Evolutionary conservation across 306 rosid species (phyloP).

Genomic region (Rosa rugosa): DNA sequence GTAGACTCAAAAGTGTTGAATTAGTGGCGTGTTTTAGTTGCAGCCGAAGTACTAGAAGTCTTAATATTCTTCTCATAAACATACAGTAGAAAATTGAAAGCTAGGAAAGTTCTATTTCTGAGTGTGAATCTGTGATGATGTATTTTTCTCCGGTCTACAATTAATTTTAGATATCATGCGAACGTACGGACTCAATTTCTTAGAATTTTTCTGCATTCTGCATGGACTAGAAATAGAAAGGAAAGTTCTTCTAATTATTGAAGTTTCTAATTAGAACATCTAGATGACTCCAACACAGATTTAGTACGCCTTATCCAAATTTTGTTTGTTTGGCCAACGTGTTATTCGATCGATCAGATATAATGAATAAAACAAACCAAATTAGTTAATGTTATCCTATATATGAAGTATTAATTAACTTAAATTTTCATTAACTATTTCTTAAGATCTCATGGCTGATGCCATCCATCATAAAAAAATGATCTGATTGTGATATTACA

Average conservation of each 20-base stretch:
- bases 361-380: not conserved
- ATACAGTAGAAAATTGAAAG: not conserved
- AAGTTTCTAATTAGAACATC: not conserved
- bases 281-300: not conserved
- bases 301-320: not conserved
- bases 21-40: not conserved
- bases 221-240: not conserved
- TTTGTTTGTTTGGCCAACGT: not conserved
- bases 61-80: not conserved
- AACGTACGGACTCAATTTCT: not conserved
- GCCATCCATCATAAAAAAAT: not conserved
- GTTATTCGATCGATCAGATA: not conserved
- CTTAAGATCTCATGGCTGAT: constrained; percentile 3
- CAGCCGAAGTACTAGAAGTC: not conserved
- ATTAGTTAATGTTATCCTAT: not conserved
- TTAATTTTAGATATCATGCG: not conserved
- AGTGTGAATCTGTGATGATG: not conserved
- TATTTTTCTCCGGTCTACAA: not conserved
- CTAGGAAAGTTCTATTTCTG: not conserved
- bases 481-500: not conserved
- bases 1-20: not conserved
- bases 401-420: no score
- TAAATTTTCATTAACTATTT: no score
- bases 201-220: not conserved
- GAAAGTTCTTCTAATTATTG: not conserved